Conservation (phyloP, 2,329 filamentous ascomycete genomes). For the Exophiala sp. region DNA sequence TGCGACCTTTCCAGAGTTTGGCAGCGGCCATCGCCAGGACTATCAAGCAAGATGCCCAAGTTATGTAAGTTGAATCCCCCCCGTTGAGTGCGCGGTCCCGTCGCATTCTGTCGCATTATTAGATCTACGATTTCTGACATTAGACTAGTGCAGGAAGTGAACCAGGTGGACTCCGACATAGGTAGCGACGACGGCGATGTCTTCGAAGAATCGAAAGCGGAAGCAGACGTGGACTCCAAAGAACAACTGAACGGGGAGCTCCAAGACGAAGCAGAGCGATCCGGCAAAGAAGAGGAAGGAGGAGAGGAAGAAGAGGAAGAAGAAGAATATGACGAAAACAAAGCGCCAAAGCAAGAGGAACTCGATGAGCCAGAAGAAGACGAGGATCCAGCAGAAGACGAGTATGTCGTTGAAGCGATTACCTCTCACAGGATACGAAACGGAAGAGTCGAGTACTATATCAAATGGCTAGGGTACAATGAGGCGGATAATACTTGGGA, state of each 20-base stretch:
- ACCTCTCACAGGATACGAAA: slow-evolving; percentile 5
- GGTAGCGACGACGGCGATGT: slow-evolving; percentile 8
- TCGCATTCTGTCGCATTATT: neutral
- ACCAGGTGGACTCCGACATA: neutral
- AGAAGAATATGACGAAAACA: slow-evolving; percentile 12
- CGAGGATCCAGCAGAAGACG: slow-evolving; percentile 26
- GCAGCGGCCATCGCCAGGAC: slow-evolving; percentile 1
- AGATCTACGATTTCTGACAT: neutral
- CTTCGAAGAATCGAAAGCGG: neutral
- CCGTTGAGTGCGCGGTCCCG: neutral
- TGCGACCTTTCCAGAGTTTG: neutral
- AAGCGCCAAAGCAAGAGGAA: slow-evolving; percentile 29
- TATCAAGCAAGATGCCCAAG: neutral
- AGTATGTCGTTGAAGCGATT: slow-evolving; percentile 13
- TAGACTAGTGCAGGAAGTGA: neutral
- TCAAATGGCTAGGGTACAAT: slow-evolving; percentile 47
- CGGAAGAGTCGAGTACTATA: slow-evolving; percentile 33
- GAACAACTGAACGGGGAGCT: slow-evolving; percentile 20
- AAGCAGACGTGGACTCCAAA: slow-evolving; percentile 14
- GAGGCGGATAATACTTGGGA: slow-evolving; percentile 43
- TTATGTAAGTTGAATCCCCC: too few species aligned
- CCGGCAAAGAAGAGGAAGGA: slow-evolving; percentile 25
- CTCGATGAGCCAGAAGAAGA: slow-evolving; percentile 34
- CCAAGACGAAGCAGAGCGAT: slow-evolving; percentile 28
- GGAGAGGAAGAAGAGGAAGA: slow-evolving; percentile 28